phyloP scores from a whole-genome alignment of 2,329 filamentous ascomycete genomes.

The Neurospora crassa region DNA sequence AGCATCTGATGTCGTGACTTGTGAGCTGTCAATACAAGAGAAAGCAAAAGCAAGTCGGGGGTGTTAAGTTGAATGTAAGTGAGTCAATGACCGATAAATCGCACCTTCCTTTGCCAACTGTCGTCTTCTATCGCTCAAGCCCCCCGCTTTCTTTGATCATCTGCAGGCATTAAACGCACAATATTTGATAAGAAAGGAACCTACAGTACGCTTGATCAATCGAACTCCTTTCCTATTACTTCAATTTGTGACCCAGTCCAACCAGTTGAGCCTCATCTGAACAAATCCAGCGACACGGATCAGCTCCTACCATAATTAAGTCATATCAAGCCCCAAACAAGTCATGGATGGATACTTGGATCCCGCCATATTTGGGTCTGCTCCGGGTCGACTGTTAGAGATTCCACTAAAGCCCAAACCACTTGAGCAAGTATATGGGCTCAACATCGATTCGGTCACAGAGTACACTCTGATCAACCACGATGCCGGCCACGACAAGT shows the following conservation, averaged over 20 bases:
- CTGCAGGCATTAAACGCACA: not conserved
- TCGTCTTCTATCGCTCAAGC: not conserved
- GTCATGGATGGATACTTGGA: not conserved
- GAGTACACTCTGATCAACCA: not conserved
- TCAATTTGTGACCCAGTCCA: not conserved
- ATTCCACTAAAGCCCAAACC: not conserved
- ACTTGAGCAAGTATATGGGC: not conserved
- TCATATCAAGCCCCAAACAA: not conserved
- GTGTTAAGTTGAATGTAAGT: not conserved
- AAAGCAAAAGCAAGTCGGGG: not conserved
- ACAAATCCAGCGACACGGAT: not conserved
- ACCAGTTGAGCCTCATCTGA: not conserved
- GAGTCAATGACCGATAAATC: not conserved
- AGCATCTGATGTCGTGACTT: not conserved
- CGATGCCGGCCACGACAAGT: not conserved
- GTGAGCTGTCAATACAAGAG: not conserved
- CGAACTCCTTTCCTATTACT: not conserved
- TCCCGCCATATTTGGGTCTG: not conserved
- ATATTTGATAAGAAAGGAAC: not conserved
- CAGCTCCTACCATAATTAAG: not conserved
- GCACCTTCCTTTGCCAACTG: not conserved
- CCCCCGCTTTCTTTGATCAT: not conserved
- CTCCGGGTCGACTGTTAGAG: not conserved
- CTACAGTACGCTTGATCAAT: not conserved
- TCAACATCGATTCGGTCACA: not conserved